A percentile compares a stretch with the other conserved stretches of the same genome.
Evolutionary conservation across 176 grass and related monocot genomes (phyloP).

Genomic region (Triticum timopheevii): DNA sequence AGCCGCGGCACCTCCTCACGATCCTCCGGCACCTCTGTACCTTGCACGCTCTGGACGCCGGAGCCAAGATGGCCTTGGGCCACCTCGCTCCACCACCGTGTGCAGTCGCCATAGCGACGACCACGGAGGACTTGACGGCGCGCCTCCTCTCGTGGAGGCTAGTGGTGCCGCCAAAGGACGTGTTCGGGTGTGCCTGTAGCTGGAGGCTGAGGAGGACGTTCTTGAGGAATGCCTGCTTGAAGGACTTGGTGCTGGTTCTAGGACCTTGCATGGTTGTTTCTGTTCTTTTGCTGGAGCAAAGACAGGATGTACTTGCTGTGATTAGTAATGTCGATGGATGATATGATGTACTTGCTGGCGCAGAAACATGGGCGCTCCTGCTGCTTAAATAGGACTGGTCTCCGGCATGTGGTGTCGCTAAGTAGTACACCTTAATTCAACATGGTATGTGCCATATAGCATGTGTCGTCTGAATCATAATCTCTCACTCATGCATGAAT

Average conservation of each 20-base stretch:
- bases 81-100: slow-evolving; percentile 30
- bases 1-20: neutral
- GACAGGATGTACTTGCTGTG: neutral
- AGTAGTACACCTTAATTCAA: neutral
- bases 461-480: no score
- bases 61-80: slow-evolving; percentile 25
- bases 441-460: neutral
- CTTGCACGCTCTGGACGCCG: neutral
- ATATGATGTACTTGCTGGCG: neutral
- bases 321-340: neutral
- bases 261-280: slow-evolving; percentile 46
- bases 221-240: slow-evolving; percentile 45
- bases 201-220: slow-evolving; percentile 52
- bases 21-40: slow-evolving; percentile 38
- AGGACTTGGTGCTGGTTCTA: neutral
- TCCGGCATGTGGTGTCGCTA: neutral
- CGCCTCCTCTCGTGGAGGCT: slow-evolving; percentile 44
- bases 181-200: neutral
- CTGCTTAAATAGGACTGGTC: neutral
- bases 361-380: neutral
- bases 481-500: no score
- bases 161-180: slow-evolving; percentile 16
- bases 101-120: slow-evolving; percentile 57
- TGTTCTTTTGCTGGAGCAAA: neutral
- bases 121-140: slow-evolving; percentile 52